These are phyloP conservation scores for Backusella mclennaniae DNA, from an alignment of 192 early-diverging fungal species.

Conservation along the genomic window DNA sequence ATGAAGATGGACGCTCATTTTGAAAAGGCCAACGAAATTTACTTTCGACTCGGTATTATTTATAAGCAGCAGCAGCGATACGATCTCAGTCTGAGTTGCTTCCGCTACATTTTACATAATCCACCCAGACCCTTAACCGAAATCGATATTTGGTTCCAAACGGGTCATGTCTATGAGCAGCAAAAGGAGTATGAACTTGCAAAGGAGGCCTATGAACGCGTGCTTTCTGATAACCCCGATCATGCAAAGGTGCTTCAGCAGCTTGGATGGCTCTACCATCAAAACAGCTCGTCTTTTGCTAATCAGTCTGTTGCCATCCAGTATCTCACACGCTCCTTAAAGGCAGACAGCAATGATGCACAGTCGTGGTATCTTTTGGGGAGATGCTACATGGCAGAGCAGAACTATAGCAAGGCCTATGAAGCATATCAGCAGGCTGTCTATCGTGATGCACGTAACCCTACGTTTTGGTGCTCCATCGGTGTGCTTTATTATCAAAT, in stretches of 20 bases:
- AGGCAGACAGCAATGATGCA: conserved; percentile 82
- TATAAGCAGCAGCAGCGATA: conserved; percentile 92
- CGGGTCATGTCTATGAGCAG: conserved; percentile 95
- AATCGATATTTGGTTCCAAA: conserved; percentile 97
- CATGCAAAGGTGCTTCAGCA: conserved; percentile 97
- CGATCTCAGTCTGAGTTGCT: conserved; percentile 78
- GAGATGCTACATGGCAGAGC: conserved; percentile 94
- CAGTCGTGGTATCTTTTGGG: conserved; percentile 96
- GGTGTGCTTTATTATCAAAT: conserved; percentile 98
- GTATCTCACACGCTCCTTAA: conserved; percentile 81
- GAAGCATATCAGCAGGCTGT: conserved; percentile 98
- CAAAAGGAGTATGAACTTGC: conserved; percentile 82
- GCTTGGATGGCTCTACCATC: conserved; percentile 94
- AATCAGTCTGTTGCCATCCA: conserved; percentile 84
- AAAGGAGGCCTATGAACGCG: conserved; percentile 90
- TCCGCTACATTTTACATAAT: conserved; percentile 81
- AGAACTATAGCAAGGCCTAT: conserved; percentile 93
- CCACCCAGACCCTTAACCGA: conserved; percentile 92
- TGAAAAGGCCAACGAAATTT: conserved; percentile 97
- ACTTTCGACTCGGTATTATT: conserved; percentile 96
- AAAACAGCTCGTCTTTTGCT: conserved; percentile 74
- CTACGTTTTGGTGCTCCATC: conserved; percentile 98
- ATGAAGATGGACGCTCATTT: conserved; percentile 95
- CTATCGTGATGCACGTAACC: conserved; percentile 88
- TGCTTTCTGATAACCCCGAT: conserved; percentile 83